phyloP scores from a whole-genome alignment of 2,329 filamentous ascomycete genomes.

The Fusarium subglutinans region DNA sequence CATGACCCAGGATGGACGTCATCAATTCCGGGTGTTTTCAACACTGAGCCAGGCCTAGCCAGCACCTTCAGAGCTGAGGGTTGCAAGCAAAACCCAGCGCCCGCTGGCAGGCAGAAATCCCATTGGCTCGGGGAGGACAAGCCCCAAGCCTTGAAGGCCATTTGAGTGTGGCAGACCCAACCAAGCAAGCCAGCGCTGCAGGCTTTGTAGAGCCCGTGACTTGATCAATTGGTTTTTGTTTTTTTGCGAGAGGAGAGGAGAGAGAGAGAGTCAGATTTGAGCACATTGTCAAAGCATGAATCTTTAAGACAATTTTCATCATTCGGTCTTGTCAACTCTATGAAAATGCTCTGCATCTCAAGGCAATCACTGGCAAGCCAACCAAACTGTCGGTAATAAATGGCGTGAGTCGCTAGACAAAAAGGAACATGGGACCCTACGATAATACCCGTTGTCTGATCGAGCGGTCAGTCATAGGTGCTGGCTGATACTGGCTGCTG shows the following conservation, averaged over 20 bases:
- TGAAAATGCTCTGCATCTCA: constrained; percentile 1
- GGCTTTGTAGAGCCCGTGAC: constrained; percentile 31
- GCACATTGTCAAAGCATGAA: constrained; percentile 18
- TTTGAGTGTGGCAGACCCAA: constrained; percentile 22
- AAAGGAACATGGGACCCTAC: constrained; percentile 10
- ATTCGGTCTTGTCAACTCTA: neutral
- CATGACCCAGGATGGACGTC: constrained; percentile 30
- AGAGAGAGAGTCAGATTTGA: neutral
- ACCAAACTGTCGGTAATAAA: constrained; percentile 4
- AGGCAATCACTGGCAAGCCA: neutral
- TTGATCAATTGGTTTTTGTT: constrained; percentile 10
- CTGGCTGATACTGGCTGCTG: neutral
- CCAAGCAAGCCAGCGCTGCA: constrained; percentile 14
- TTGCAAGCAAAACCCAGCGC: constrained; percentile 10
- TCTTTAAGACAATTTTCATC: constrained; percentile 2
- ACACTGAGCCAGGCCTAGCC: neutral
- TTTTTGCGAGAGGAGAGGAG: neutral
- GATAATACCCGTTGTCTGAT: constrained; percentile 22
- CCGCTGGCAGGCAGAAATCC: constrained; percentile 14
- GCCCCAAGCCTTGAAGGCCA: neutral
- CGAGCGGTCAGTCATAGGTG: constrained; percentile 11
- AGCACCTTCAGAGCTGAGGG: constrained; percentile 12
- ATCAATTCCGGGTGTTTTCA: constrained; percentile 8
- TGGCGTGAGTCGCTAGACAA: neutral
- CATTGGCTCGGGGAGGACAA: constrained; percentile 21